These are phyloP conservation scores for Rhizopus microsporus DNA, from an alignment of 371 early-diverging fungal genomes.

Conservation along the genomic window DNA sequence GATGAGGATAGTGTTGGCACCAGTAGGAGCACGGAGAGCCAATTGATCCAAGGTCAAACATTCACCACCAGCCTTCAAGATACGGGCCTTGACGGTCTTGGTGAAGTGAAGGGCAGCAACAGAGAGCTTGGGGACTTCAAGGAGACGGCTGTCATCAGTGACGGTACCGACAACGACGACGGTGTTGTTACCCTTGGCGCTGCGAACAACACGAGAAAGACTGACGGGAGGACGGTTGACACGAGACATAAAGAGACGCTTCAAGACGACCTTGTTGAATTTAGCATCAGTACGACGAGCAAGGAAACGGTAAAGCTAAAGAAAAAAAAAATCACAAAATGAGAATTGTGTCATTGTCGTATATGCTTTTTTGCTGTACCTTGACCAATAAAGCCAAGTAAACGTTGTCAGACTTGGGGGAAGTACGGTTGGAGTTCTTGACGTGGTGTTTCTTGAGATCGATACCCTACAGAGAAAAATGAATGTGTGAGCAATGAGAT, in stretches of 20 bases:
- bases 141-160: constrained; percentile 94
- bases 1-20: constrained; percentile 93
- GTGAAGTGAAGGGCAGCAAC: constrained; percentile 95
- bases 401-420: constrained; percentile 90
- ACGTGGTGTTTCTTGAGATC: constrained; percentile 96
- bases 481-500: background rate
- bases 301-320: constrained; percentile 95
- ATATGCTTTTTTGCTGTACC: constrained; percentile 44
- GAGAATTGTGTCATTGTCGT: background rate
- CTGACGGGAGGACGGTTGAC: constrained; percentile 96
- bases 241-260: constrained; percentile 98
- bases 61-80: constrained; percentile 96
- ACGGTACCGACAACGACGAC: constrained; percentile 94
- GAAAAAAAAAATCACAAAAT: background rate
- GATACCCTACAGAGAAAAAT: constrained; percentile 80
- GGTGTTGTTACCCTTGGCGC: constrained; percentile 78
- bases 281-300: constrained; percentile 97
- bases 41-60: constrained; percentile 94
- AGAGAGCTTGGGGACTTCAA: constrained; percentile 94
- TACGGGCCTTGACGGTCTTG: constrained; percentile 89
- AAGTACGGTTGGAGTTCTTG: constrained; percentile 86
- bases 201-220: constrained; percentile 83
- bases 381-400: constrained; percentile 96
- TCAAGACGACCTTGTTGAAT: constrained; percentile 98
- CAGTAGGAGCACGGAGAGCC: constrained; percentile 94